phyloP scores from a whole-genome alignment of 352 stramenopile genomes.

The Globisporangium splendens region DNA sequence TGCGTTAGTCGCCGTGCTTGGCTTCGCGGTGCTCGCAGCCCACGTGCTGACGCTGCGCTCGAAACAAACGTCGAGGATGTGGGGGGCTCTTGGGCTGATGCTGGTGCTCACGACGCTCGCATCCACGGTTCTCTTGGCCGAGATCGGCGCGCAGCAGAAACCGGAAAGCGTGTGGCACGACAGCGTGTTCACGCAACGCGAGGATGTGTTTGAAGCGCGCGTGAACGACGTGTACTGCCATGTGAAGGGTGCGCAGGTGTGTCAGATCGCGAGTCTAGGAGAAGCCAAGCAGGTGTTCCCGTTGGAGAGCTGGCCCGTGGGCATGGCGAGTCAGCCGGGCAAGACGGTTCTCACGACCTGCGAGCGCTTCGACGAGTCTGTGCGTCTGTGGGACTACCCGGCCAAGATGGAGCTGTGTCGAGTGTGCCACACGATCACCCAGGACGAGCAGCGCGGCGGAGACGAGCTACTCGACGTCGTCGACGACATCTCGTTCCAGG shows the following conservation, averaged over 20 bases:
- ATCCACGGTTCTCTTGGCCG: too few relatives aligned
- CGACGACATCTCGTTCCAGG: slow-evolving; percentile 31
- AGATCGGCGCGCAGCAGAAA: background rate
- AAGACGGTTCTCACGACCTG: slow-evolving; percentile 26
- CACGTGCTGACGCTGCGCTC: too few relatives aligned
- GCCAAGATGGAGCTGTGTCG: slow-evolving; percentile 49
- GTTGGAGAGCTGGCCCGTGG: slow-evolving; percentile 35
- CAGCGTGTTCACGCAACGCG: slow-evolving; percentile 18
- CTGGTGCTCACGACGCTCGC: too few relatives aligned
- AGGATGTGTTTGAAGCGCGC: slow-evolving; percentile 28
- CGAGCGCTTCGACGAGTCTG: slow-evolving; percentile 34
- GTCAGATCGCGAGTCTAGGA: slow-evolving; percentile 28
- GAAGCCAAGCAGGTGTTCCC: slow-evolving; percentile 40
- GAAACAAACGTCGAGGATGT: too few relatives aligned
- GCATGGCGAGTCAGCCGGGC: slow-evolving; percentile 26
- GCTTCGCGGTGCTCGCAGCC: too few relatives aligned
- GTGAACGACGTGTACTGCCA: slow-evolving; percentile 53
- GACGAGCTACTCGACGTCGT: slow-evolving; percentile 27
- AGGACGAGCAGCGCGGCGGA: slow-evolving; percentile 23
- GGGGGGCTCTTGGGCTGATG: too few relatives aligned
- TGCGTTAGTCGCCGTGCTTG: too few relatives aligned
- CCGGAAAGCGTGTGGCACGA: slow-evolving; percentile 28
- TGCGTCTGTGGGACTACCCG: slow-evolving; percentile 45
- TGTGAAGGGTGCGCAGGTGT: slow-evolving; percentile 39
- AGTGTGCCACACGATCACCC: slow-evolving; percentile 30